Base-by-base conservation (phyloP, 306 rosid genomes). In the Corylus avellana region DNA sequence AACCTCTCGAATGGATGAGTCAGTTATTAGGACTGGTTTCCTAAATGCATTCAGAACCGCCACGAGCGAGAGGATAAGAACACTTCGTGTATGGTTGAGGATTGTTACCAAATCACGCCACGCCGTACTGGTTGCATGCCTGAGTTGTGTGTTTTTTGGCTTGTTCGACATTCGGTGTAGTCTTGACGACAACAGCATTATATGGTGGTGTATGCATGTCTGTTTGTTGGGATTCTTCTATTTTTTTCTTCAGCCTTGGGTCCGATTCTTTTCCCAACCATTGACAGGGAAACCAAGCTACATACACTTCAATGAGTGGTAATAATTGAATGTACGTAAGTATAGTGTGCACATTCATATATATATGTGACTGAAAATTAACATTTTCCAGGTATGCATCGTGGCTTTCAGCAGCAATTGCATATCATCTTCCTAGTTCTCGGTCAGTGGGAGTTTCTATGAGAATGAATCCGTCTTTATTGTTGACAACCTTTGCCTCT, bases 391-490 rank as follows among this genome's bases (percentile, higher is more conserved):
- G 98, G 98, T 84, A 95, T 84, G 81, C 93, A 80, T 90, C 75
- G 50, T 93, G 97, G 96, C 90, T 95, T 86, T 84, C 91, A 83
- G 89, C 90, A 80, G 98, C 98, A 74, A 90, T 94, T 70, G 90
- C 89, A 84, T 93, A 95, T 85, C 99, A 95, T 82, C 98, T 95
- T 81, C 98, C 98, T 59, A 91, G 97, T 87, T 92, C 91, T 85
- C 93, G 78, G 88, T 91, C 97, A 79, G 89, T 93, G 98, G 97
- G 96, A 81, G 92, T 94, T 77, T 97, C 91, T 84, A 80, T 95
- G 86, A 91, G 97, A 86, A 92, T 92, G 98, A 95, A 90, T 85
- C 82, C 93, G 29, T 88, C 97, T 49, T 79, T 95, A 78, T 92
- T 92, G 83, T 80, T 91, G 73, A 93, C 94, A 17, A 93, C 87